Base-by-base conservation (phyloP, 2,329 filamentous ascomycete species). In the Triangularia verruculosa region DNA sequence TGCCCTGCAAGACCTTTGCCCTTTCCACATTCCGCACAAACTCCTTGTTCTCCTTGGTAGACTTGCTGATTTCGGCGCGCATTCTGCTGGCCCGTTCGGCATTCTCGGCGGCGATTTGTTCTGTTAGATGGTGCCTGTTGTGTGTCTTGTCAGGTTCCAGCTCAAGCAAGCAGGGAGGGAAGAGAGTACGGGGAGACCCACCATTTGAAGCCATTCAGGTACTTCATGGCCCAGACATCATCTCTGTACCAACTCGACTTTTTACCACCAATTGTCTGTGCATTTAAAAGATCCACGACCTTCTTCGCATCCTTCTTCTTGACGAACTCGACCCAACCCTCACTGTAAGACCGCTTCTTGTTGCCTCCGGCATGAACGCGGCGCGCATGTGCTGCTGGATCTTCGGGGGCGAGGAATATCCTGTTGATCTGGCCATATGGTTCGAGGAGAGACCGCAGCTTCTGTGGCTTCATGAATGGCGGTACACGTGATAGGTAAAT, bases 131-230 rank as follows among this genome's bases (percentile, higher is more conserved):
- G 52, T 68, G 66, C 66, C 66, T 68, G 34, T 11, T n/a, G 20
- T n/a, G n/a, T n/a, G n/a, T n/a, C 20, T 65, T 32, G 65, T 63
- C 27, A n/a, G 24, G 17, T 9, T 22, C 1, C 15, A 12, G 51
- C 12, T 0, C 12, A 13, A 20, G 22, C 0, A 20, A 2, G 27
- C 13, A 81, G 67, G 17, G 7, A 20, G 43, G 24, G 39, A 17
- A n/a, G n/a, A n/a, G n/a, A n/a, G n/a, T n/a, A n/a, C n/a, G n/a
- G 47, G 59, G 12, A 61, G 59, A 66, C 68, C 58, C 84, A 80
- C 92, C 92, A 96, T 76, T 94, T 95, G 79, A 95, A 94, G 1
- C 90, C 91, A 67, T 86, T 89, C 66, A 96, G 78, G 72, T 96
- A 96, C 65, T 90, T 83, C 67, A 95, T 79, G 70, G 90, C 93